Evolutionary conservation across 139 green algal species (phyloP).

Genomic region (Chlamydomonas incerta): DNA sequence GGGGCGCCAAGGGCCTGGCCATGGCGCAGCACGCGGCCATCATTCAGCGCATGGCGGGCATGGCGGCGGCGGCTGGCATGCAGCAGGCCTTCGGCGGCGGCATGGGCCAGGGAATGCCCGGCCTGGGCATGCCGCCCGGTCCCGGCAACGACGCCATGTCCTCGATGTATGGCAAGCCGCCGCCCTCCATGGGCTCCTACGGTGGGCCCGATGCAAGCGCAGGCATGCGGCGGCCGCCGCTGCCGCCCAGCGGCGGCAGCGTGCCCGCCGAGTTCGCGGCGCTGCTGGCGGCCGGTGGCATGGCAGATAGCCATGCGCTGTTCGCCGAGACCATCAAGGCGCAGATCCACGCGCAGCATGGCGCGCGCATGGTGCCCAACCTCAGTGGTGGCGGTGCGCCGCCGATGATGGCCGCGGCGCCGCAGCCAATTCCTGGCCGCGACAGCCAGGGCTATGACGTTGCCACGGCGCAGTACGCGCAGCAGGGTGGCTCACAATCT

Average conservation of each 20-base stretch:
- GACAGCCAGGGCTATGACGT: constrained; percentile 11
- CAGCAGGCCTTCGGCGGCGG: constrained; percentile 1
- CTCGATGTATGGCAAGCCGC: constrained; percentile 1
- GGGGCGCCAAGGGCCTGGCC: not conserved
- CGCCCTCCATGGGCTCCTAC: not conserved
- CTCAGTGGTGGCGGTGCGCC: not conserved
- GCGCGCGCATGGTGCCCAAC: constrained; percentile 9
- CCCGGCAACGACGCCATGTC: not conserved
- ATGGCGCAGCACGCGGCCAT: constrained; percentile 38
- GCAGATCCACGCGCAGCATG: not conserved
- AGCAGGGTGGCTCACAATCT: not conserved
- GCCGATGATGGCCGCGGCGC: not conserved
- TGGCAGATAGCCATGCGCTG: constrained; percentile 12
- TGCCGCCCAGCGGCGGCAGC: not conserved
- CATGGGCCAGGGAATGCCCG: constrained; percentile 11
- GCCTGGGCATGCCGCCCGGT: not conserved
- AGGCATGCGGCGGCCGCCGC: constrained; percentile 22
- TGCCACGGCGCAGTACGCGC: not conserved
- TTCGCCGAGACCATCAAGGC: constrained; percentile 43
- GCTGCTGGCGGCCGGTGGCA: constrained; percentile 2
- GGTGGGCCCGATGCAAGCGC: no score
- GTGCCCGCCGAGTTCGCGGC: constrained; percentile 29
- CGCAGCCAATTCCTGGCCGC: constrained; percentile 32
- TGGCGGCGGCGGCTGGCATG: constrained; percentile 23
- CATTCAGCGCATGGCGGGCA: constrained; percentile 6